Percentiles rank a stretch among this genome's conserved stretches.
phyloP scores from a whole-genome alignment of 371 early-diverging fungal genomes.

The Lichtheimia hyalospora region DNA sequence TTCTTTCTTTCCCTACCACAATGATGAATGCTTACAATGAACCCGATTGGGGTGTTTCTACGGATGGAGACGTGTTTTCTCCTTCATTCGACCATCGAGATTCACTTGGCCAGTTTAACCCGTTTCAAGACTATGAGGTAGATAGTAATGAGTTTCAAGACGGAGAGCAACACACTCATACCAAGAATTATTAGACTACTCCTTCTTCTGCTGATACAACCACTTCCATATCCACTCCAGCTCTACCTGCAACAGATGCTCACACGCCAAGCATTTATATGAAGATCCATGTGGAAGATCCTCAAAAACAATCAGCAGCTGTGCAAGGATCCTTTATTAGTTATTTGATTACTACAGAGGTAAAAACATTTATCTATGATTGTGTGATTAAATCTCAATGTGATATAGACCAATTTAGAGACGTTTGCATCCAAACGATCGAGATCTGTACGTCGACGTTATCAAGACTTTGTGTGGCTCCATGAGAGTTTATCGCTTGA shows the following conservation, averaged over 20 bases:
- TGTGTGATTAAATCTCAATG: too few relatives aligned
- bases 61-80: conserved; percentile 25
- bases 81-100: conserved; percentile 18
- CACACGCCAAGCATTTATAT: conserved; percentile 6
- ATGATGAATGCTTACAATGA: conserved; percentile 30
- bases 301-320: conserved; percentile 57
- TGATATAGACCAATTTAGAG: conserved; percentile 55
- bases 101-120: conserved; percentile 23
- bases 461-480: conserved; percentile 92
- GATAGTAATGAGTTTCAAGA: neutral
- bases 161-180: neutral
- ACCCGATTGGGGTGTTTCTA: conserved; percentile 34
- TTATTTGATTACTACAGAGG: conserved; percentile 31
- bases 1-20: conserved; percentile 1
- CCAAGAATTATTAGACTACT: neutral
- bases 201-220: neutral
- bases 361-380: too few relatives aligned
- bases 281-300: conserved; percentile 68
- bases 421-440: conserved; percentile 46
- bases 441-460: conserved; percentile 78
- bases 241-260: conserved; percentile 7
- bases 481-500: conserved; percentile 72
- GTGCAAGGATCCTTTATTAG: conserved; percentile 31
- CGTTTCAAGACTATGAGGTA: conserved; percentile 9
- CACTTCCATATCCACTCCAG: neutral